Evolutionary conservation across 1,284 basidiomycete species (phyloP).

Genomic region (Irpex sp.): DNA sequence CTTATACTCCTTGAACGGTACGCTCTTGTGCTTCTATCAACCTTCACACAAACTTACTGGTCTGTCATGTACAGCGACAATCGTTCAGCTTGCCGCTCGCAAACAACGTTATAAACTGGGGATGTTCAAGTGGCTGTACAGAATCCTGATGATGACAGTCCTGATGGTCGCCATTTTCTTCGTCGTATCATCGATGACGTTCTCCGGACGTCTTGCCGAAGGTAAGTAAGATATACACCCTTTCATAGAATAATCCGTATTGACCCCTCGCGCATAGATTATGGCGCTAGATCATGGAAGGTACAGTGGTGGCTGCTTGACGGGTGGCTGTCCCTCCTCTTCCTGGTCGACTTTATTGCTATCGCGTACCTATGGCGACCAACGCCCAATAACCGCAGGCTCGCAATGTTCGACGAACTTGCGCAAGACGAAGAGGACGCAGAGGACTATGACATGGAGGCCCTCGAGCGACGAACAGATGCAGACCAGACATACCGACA

Average conservation of each 20-base stretch:
- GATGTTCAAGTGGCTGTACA: constrained; percentile 85
- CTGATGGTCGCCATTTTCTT: constrained; percentile 88
- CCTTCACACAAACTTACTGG: not conserved
- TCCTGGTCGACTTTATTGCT: constrained; percentile 74
- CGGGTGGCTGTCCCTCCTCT: constrained; percentile 89
- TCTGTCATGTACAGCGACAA: constrained; percentile 60
- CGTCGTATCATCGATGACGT: constrained; percentile 86
- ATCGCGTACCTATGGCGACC: constrained; percentile 95
- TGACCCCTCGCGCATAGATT: constrained; percentile 51
- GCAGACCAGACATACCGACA: constrained; percentile 29
- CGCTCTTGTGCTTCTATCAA: constrained; percentile 14
- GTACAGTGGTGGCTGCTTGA: constrained; percentile 95
- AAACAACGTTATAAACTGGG: constrained; percentile 86
- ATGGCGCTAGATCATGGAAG: constrained; percentile 91
- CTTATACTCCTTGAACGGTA: constrained; percentile 83
- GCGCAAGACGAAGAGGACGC: constrained; percentile 91
- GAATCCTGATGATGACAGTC: constrained; percentile 84
- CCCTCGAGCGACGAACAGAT: constrained; percentile 52
- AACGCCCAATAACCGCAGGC: constrained; percentile 86
- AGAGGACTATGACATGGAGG: constrained; percentile 87
- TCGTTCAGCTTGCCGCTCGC: constrained; percentile 76
- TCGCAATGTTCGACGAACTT: constrained; percentile 82
- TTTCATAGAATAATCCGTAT: not conserved
- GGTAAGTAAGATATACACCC: constrained; percentile 38
- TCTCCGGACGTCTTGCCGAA: constrained; percentile 88